Base-by-base conservation (phyloP, 106 monocot species). In the Alisma plantagoaquatica region DNA sequence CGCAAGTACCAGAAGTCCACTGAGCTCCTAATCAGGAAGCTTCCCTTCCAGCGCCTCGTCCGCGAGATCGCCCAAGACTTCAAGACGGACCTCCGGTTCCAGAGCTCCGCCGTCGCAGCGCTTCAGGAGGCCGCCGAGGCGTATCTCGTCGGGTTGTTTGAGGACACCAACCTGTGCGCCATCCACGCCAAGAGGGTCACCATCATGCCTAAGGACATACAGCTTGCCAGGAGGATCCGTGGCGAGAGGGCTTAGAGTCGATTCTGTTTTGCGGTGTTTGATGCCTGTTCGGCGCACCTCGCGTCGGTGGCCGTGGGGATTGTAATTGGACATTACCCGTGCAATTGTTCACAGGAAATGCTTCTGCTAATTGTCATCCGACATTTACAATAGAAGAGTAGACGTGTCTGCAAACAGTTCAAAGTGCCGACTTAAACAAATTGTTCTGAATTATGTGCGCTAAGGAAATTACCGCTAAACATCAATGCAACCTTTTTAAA, bases 191-290 rank as follows among this genome's bases (percentile, higher is more conserved):
- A 83, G 78, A 41, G 83, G 24, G 84, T 84, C 25, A 84, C 84
- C 17, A 84, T 84, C 51, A 84, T 84, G 79, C 84, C 84, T 2
- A 84, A 84, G 72, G 84, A 84, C 41, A 79, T 84, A 46, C 84
- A 84, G 68, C 84, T 84, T 31, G 79, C 78, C 16, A 73, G 83
- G 25, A 29, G 73, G 31, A 73, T 73, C 33, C 52, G 77, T 8
- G 77, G 77, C 1, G 79, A 79, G 63, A 70, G 79, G 54, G 79
- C 79, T 27, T 52, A 52, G 14, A n/a, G n/a, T n/a, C n/a, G n/a
- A n/a, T n/a, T n/a, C n/a, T n/a, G n/a, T n/a, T n/a, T n/a, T n/a
- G n/a, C n/a, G n/a, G n/a, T n/a, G n/a, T n/a, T n/a, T n/a, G n/a
- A n/a, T n/a, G n/a, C n/a, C n/a, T n/a, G n/a, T n/a, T n/a, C n/a